Base-by-base conservation (phyloP, 345 rosid species). In the Citrus reticulata region DNA sequence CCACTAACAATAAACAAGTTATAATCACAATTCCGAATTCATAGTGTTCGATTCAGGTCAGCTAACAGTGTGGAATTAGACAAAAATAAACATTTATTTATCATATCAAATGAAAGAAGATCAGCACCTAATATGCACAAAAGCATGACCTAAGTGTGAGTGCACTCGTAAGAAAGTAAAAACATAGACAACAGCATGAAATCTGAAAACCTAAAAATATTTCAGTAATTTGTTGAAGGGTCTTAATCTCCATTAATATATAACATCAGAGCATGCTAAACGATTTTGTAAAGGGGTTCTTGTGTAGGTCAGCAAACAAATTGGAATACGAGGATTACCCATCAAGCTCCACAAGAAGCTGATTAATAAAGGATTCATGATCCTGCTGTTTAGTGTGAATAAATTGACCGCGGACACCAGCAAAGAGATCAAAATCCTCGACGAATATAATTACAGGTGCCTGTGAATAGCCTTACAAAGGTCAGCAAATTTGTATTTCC, bases 331-430 rank as follows among this genome's bases (percentile, higher is more conserved):
- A 79, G 20, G 83, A 70, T 86, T 90, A 94, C 98, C 98, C 98
- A 73, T 95, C 98, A 84, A 95, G 97, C 87, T 95, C 98, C 88
- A 95, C 98, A 64, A 95, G 95, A 76, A 95, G 98, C 84, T 95
- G 98, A 83, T 95, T 95, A 75, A 95, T 95, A 83, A 95, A 93
- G 86, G 98, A 89, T 87, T 95, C 98, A 73, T 95, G 98, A 80
- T 95, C 98, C 83, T 95, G 98, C 82, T 91, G 87, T 82, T 93
- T 89, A 35, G 98, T 95, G 81, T 95, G 98, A 76, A 91, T 85
- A 77, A 87, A 89, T 83, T 92, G 91, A 81, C 98, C 98, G 76
- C 98, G 98, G 25, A 95, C 98, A 83, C 98, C 98, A 78, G 97
- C 97, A 80, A 95, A 95, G 81, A 93, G 97, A 80, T 95, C 98